Percentiles rank a stretch among this genome's conserved stretches.
Evolutionary conservation across 352 stramenopile species (phyloP).

Genomic region (Pythium graminicola): DNA sequence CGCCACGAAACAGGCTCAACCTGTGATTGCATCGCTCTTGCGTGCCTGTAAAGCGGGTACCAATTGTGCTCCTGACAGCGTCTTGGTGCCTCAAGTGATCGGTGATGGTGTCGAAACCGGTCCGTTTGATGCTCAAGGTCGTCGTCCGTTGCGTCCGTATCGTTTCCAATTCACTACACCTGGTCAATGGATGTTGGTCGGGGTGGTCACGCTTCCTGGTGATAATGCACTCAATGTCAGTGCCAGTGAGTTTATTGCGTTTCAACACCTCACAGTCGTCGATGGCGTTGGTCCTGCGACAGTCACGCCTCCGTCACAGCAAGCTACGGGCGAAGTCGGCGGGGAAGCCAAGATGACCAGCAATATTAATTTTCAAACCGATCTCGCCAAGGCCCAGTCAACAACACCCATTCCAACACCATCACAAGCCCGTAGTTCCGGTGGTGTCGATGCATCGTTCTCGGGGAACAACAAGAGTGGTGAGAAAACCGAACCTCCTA

Average conservation of each 20-base stretch:
- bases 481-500: no score
- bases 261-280: constrained; percentile 55
- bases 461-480: constrained; percentile 14
- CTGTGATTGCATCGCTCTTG: constrained; percentile 42
- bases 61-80: constrained; percentile 38
- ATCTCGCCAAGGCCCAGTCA: constrained; percentile 4
- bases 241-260: constrained; percentile 60
- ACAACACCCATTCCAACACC: not conserved
- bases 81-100: constrained; percentile 31
- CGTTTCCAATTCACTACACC: constrained; percentile 37
- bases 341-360: constrained; percentile 8
- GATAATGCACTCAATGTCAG: constrained; percentile 38
- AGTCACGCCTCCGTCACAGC: constrained; percentile 3
- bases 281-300: constrained; percentile 19
- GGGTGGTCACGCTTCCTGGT: constrained; percentile 47
- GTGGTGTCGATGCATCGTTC: constrained; percentile 13
- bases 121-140: constrained; percentile 34
- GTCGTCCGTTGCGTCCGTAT: constrained; percentile 39
- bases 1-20: constrained; percentile 31
- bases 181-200: constrained; percentile 61
- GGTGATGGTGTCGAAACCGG: constrained; percentile 34
- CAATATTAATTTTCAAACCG: constrained; percentile 14
- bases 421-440: not conserved
- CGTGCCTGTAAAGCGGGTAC: constrained; percentile 56
- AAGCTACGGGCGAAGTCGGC: not conserved